These are phyloP conservation scores for Colletotrichum agaves DNA, from an alignment of 2,329 filamentous ascomycete genomes.

Conservation along the genomic window DNA sequence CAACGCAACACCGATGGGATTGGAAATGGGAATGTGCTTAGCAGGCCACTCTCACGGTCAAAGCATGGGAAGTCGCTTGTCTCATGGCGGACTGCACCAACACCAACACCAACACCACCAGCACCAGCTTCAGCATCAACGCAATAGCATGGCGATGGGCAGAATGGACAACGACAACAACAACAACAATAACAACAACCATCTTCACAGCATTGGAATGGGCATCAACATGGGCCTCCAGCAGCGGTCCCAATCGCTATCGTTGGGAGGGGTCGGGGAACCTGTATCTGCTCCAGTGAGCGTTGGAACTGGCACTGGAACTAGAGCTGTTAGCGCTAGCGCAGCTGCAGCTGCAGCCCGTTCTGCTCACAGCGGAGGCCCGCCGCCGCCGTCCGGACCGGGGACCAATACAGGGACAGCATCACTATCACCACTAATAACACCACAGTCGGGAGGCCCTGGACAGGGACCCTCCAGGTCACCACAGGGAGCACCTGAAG, in stretches of 20 bases:
- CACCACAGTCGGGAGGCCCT: too few relatives aligned
- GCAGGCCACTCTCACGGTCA: not conserved
- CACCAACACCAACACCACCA: too few relatives aligned
- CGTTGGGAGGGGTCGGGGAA: conserved; percentile 23
- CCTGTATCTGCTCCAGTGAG: not conserved
- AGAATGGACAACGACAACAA: not conserved
- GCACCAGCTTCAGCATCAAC: not conserved
- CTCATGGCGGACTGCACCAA: not conserved
- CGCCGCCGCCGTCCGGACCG: too few relatives aligned
- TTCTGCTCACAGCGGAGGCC: too few relatives aligned
- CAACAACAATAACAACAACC: not conserved
- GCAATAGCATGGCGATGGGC: not conserved
- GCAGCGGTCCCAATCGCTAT: conserved; percentile 14
- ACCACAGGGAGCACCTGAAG: too few relatives aligned
- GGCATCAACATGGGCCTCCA: not conserved
- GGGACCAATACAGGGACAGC: too few relatives aligned
- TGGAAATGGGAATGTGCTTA: not conserved
- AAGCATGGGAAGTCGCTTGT: conserved; percentile 14
- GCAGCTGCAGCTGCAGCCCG: not conserved
- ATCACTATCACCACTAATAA: too few relatives aligned
- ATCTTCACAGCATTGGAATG: not conserved
- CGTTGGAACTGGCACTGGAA: not conserved
- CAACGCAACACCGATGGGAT: not conserved
- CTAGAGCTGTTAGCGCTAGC: not conserved
- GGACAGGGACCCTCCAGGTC: too few relatives aligned